phyloP scores from a whole-genome alignment of 495 filamentous ascomycete genomes.

The Pseudomonodictys pantanalensis region DNA sequence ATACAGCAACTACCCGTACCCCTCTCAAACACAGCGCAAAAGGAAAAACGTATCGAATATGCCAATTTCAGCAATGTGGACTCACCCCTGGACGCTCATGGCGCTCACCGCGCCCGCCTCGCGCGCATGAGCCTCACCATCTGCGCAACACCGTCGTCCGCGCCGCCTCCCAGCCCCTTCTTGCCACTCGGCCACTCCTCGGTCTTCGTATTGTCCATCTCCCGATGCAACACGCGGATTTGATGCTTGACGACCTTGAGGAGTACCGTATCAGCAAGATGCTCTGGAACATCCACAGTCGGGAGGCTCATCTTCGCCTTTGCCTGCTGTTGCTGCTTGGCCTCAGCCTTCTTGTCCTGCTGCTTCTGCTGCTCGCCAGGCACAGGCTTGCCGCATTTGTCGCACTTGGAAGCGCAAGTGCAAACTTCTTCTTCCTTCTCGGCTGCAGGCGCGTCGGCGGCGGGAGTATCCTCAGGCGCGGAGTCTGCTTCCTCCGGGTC shows the following conservation, averaged over 20 bases:
- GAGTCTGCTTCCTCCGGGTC: slow-evolving; percentile 6
- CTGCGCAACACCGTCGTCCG: too few relatives aligned
- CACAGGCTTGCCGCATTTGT: slow-evolving; percentile 8
- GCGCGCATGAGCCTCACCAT: too few relatives aligned
- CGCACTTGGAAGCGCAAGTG: slow-evolving; percentile 10
- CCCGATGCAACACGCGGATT: slow-evolving; percentile 27
- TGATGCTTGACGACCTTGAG: slow-evolving; percentile 33
- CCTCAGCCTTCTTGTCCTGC: not conserved
- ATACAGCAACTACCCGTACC: too few relatives aligned
- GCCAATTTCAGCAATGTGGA: too few relatives aligned
- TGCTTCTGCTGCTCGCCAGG: not conserved
- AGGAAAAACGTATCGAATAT: too few relatives aligned
- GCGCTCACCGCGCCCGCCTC: too few relatives aligned
- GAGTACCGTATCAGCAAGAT: slow-evolving; percentile 32
- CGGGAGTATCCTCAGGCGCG: not conserved
- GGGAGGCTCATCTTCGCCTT: slow-evolving; percentile 17
- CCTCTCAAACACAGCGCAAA: too few relatives aligned
- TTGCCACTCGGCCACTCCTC: slow-evolving; percentile 24
- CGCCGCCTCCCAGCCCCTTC: not conserved
- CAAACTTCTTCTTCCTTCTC: slow-evolving; percentile 8
- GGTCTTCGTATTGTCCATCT: slow-evolving; percentile 38
- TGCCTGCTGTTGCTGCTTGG: too few relatives aligned
- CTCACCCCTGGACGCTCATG: too few relatives aligned
- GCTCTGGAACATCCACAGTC: slow-evolving; percentile 30
- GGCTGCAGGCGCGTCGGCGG: not conserved